Percentiles rank a stretch among this genome's conserved stretches.
phyloP scores from a whole-genome alignment of 2,329 filamentous ascomycete genomes.

The Cladobotryum mycophilum region DNA sequence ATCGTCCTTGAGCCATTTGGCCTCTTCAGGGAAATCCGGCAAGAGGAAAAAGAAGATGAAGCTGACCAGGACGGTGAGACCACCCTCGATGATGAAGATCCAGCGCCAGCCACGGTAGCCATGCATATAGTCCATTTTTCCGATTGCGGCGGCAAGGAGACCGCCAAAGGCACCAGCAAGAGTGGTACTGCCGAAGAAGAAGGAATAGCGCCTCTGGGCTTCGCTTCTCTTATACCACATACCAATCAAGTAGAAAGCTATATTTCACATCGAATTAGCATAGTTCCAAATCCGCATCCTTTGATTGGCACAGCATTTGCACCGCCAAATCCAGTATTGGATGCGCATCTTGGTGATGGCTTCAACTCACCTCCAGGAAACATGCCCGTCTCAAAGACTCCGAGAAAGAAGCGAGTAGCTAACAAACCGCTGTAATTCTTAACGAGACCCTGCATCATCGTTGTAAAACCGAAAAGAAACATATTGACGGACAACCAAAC shows the following conservation, averaged over 20 bases:
- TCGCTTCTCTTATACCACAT: slow-evolving; percentile 89
- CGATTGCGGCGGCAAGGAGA: slow-evolving; percentile 76
- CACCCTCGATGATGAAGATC: slow-evolving; percentile 76
- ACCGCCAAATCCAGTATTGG: too few species aligned
- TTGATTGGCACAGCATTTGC: not conserved
- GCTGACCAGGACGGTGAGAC: slow-evolving; percentile 55
- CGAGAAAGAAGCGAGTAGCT: slow-evolving; percentile 78
- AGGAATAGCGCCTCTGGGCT: slow-evolving; percentile 84
- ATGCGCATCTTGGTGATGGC: not conserved
- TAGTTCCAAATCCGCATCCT: not conserved
- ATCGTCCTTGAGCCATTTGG: slow-evolving; percentile 64
- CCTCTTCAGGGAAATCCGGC: slow-evolving; percentile 68
- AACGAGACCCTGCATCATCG: slow-evolving; percentile 70
- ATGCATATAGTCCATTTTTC: slow-evolving; percentile 70
- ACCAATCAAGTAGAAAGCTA: slow-evolving; percentile 62
- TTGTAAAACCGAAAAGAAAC: slow-evolving; percentile 73
- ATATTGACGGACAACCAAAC: slow-evolving; percentile 76
- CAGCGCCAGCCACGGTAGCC: slow-evolving; percentile 72
- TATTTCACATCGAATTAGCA: not conserved
- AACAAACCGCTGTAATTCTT: slow-evolving; percentile 72
- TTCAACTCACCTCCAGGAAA: slow-evolving; percentile 40
- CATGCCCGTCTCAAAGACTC: slow-evolving; percentile 69
- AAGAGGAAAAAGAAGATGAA: slow-evolving; percentile 62
- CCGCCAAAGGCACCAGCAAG: slow-evolving; percentile 81
- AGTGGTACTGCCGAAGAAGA: slow-evolving; percentile 84